Evolutionary conservation across 345 rosid genomes (phyloP), one percentile per base, ranked within the genome.

Genomic region (Stellera chamaejasme): DNA sequence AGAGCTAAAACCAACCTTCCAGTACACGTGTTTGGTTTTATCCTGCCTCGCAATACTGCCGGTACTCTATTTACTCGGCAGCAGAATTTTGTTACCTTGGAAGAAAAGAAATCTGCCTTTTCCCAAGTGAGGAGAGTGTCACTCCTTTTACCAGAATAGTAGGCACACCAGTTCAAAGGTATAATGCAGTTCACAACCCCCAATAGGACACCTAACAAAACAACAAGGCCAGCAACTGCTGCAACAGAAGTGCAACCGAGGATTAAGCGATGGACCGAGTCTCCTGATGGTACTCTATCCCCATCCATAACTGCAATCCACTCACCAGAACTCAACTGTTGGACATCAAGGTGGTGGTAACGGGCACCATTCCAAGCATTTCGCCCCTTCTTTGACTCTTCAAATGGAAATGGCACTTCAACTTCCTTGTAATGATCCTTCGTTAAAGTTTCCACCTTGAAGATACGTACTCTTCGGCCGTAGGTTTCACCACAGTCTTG

Each of bases 401-500:
- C 78, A 10, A 87, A 68, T n/a, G 52, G 55, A 44, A 83, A 70
- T 2, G 90, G 79, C 16, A 87, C 92, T 81, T 90, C 84, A 28
- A 76, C 76, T 78, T 93, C 99, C 69, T 58, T 85, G 61, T 74
- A 93, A 25, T 82, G 85, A 59, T 76, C 72, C 61, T 71, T 70
- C 5, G 90, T 79, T 51, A 93, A 84, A 62, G 62, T 60, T 58
- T 85, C 87, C 36, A 93, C 70, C 73, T 76, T 82, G 69, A 89
- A 93, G 13, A 77, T 28, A 1, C 82, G 90, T 48, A 84, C 60
- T 23, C 76, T 71, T 43, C 81, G 77, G 27, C 97, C 99, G 55
- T 93, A 93, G 6, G 78, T 84, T 61, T 83, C 88, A 47, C 95
- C 95, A 44, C 87, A 89, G 56, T 93, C 97, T 75, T 93, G 99